Evolutionary conservation across 495 filamentous ascomycete genomes (phyloP), one percentile per base, ranked within the genome.

Genomic region (Neurospora sp.): DNA sequence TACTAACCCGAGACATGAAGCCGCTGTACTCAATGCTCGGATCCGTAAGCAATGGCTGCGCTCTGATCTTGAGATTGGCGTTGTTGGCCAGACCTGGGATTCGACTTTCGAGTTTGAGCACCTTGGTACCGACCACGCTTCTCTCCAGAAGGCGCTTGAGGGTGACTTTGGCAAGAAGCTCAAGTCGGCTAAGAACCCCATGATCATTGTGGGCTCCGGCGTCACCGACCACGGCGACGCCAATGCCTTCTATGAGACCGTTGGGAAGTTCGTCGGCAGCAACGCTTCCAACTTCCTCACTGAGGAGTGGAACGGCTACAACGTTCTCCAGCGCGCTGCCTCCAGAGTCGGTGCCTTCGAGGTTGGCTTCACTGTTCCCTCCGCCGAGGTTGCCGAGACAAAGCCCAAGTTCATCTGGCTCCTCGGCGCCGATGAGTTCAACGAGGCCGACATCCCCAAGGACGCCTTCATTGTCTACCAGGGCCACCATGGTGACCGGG

Each of bases 1-100:
- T 74, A 97, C 93, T 74, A 99, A 99, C 84, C 92, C 96, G 37
- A 90, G 96, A 71, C 91, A 95, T 76, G 96, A 99, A 83, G 96
- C 96, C 66, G 93, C 96, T 54, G 92, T 94, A 72, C 87, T 99
- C 28, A 99, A 99, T 79, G 94, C 95, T 69, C 92, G 96, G 73
- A 99, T 99, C 78, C 88, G 96, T 74, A 99, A 99, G 84, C 96
- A 98, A 81, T 99, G 95, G 90, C 85, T 99, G 45, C 91, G 95
- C 74, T 97, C 96, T 39, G 94, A 99, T 79, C 88, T 99, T 34
- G 91, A 98, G 80, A 87, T 99, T 76, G 96, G 92, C 72, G 89
- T 98, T 74, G 91, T 99, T 71, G 96, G 96, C 73, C 93, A 98
- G 83, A 81, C 90, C 24, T 99, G 96, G 82, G 89, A 97, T 6